Base-by-base conservation (phyloP, 139 green algal species). In the Chlamydomonas sp. region DNA sequence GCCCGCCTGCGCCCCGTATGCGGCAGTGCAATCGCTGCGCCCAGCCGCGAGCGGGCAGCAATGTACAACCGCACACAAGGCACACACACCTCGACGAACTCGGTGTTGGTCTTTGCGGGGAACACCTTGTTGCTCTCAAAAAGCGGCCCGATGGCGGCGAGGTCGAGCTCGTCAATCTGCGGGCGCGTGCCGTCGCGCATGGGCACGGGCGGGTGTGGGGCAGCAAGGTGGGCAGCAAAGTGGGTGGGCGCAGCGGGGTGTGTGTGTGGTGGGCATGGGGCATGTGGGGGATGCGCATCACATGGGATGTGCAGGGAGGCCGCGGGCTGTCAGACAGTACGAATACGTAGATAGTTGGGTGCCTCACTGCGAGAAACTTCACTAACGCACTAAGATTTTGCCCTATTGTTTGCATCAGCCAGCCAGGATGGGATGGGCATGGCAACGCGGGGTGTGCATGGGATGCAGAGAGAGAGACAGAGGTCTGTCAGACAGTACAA, bases 121-220 rank as follows among this genome's bases (percentile, higher is more conserved):
- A 99, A 99, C 1, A 87, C 88, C 0, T 77, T 35, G 76, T 99
- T 77, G 48, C 75, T 76, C 81, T 99, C 95, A 76, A 98, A 98
- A 48, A 88, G 72, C 13, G 94, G 94, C 0, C 93, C 93, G 8
- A 96, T 73, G 10, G 49, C 35, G 2, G 65, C 54, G 13, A 96
- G 49, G 57, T 94, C 80, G 1, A 98, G 57, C 1, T 83, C 76
- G 10, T 90, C 84, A 22, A 97, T 73, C 80, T 96, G 81, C 37
- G 39, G 39, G 8, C 39, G 39, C 39, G 13, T n/a, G n/a, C n/a
- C n/a, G n/a, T n/a, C n/a, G n/a, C n/a, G n/a, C n/a, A n/a, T n/a
- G n/a, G n/a, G n/a, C n/a, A n/a, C n/a, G 43, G 10, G 43, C 43
- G 10, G 10, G 16, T 50, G 43, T 50, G 10, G 49, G 29, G 49